These are phyloP conservation scores for Punica granatum DNA, from an alignment of 345 rosid genomes.

Conservation along the genomic window DNA sequence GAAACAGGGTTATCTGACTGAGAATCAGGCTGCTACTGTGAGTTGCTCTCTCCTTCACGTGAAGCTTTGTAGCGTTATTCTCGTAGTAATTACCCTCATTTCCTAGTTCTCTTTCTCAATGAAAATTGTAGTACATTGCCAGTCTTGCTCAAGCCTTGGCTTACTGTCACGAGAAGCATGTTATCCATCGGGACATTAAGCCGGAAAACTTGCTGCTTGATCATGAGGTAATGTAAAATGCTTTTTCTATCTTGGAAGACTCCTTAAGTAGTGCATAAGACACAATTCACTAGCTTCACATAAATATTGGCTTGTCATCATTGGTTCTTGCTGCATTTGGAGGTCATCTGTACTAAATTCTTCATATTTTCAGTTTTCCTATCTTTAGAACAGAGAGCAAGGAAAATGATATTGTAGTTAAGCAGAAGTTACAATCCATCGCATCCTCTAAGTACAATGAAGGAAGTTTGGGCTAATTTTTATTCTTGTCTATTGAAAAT, in stretches of 20 bases:
- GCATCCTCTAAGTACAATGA: background rate
- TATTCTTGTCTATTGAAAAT: background rate
- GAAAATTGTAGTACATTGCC: constrained; percentile 62
- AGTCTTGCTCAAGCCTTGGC: constrained; percentile 83
- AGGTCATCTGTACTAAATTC: background rate
- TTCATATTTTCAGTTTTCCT: too few relatives aligned
- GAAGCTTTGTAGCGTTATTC: background rate
- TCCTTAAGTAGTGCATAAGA: background rate
- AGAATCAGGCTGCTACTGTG: constrained; percentile 82
- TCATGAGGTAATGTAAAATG: constrained; percentile 55
- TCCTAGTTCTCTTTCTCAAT: background rate
- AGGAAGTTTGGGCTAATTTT: background rate
- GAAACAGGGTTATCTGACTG: constrained; percentile 50
- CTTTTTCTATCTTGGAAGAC: background rate
- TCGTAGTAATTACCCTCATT: background rate
- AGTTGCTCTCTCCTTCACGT: background rate
- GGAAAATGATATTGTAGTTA: background rate
- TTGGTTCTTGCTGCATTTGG: background rate
- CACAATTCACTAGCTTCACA: background rate
- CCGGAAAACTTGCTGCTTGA: constrained; percentile 96
- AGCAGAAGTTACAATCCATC: background rate
- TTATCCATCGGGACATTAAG: constrained; percentile 95
- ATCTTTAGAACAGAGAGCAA: background rate
- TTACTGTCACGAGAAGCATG: constrained; percentile 84
- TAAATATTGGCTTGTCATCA: background rate